Conservation (phyloP, 345 rosid genomes). For the Salix dunnii region DNA sequence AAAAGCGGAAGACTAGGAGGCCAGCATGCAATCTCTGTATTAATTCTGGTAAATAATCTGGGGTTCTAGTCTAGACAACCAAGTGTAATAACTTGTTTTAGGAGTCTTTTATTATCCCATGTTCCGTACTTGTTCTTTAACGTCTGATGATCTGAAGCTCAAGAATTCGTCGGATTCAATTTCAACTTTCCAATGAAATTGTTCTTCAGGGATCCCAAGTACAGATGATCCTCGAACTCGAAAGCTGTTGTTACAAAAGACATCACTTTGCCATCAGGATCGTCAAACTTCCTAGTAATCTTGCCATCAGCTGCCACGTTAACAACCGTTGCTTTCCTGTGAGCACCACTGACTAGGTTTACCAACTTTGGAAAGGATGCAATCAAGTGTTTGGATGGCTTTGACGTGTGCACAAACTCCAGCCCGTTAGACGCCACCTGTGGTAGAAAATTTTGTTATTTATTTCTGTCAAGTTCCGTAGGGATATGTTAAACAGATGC, state of each 20-base stretch:
- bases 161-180: not conserved
- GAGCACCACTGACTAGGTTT: not conserved
- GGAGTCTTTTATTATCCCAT: too few species aligned
- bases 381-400: slow-evolving; percentile 28
- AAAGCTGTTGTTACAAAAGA: slow-evolving; percentile 45
- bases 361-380: slow-evolving; percentile 28
- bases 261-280: slow-evolving; percentile 38
- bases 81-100: too few species aligned
- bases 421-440: slow-evolving; percentile 25
- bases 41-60: too few species aligned
- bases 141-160: too few species aligned
- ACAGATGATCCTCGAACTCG: slow-evolving; percentile 48
- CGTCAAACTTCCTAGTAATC: slow-evolving; percentile 36
- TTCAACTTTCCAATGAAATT: slow-evolving; percentile 45
- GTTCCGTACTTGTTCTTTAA: too few species aligned
- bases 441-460: not conserved
- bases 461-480: too few species aligned
- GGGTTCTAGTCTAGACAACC: too few species aligned
- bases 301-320: slow-evolving; percentile 46
- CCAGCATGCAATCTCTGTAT: too few species aligned
- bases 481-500: not conserved
- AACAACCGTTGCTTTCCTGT: slow-evolving; percentile 30
- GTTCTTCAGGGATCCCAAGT: slow-evolving; percentile 42
- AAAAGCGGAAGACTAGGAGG: too few species aligned
- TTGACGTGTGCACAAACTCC: slow-evolving; percentile 45